Evolutionary conservation across 805 yeast genomes (phyloP).

Genomic region (Ogataea angusta): DNA sequence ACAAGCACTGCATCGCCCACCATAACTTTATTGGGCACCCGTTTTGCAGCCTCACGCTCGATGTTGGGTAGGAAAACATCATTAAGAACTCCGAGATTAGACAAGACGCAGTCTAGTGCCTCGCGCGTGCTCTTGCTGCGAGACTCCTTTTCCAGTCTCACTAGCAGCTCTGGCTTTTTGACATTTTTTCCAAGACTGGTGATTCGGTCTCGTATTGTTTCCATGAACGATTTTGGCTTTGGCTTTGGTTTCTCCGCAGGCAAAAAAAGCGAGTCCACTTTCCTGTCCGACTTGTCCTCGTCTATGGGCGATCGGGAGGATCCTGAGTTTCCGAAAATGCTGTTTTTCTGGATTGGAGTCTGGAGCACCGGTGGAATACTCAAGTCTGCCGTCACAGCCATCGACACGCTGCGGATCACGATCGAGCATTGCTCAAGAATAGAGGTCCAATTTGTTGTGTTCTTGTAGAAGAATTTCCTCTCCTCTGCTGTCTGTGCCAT

Average conservation of each 20-base stretch:
- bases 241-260: conserved; percentile 1
- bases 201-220: neutral
- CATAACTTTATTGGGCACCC: conserved; percentile 56
- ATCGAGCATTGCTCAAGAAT: conserved; percentile 58
- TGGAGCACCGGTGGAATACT: conserved; percentile 5
- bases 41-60: conserved; percentile 53
- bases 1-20: conserved; percentile 64
- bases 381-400: conserved; percentile 25
- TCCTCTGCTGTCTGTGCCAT: conserved; percentile 51
- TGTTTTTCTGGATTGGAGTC: conserved; percentile 2
- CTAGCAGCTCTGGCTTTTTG: conserved; percentile 3
- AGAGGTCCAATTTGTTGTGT: conserved; percentile 48
- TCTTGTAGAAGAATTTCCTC: conserved; percentile 50
- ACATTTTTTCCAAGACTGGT: neutral
- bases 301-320: conserved; percentile 15
- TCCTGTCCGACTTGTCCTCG: conserved; percentile 11
- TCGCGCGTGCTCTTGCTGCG: neutral
- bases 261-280: conserved; percentile 6
- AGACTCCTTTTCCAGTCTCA: conserved; percentile 3
- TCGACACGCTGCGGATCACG: conserved; percentile 42
- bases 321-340: conserved; percentile 30
- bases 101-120: conserved; percentile 3
- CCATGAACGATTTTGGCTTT: neutral
- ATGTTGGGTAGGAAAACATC: conserved; percentile 37
- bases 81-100: conserved; percentile 27